phyloP scores from a whole-genome alignment of 768 basidiomycete species.

The Mycena filopes region DNA sequence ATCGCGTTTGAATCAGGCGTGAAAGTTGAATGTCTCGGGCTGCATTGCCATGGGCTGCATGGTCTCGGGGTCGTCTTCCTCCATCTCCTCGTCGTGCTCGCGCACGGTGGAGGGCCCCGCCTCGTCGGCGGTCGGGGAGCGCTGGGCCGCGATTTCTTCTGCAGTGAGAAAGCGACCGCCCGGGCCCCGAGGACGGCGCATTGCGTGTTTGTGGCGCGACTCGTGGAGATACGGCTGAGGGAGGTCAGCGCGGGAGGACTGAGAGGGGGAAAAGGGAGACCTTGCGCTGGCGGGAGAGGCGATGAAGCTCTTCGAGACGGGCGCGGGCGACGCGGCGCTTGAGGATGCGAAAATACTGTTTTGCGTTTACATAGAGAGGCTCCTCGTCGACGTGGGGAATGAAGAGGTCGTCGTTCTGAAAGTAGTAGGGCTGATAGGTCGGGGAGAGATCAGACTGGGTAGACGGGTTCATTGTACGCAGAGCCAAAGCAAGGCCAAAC shows the following conservation, averaged over 20 bases:
- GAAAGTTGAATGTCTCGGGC: constrained; percentile 40
- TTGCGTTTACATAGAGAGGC: constrained; percentile 98
- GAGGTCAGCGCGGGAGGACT: constrained; percentile 10
- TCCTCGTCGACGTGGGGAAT: constrained; percentile 83
- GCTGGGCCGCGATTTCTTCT: constrained; percentile 91
- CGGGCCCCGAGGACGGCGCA: constrained; percentile 95
- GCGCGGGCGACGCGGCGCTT: constrained; percentile 93
- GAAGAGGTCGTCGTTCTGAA: constrained; percentile 33
- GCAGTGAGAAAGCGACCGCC: constrained; percentile 98
- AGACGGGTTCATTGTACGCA: constrained; percentile 13
- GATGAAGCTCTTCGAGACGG: constrained; percentile 92
- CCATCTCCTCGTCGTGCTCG: constrained; percentile 53
- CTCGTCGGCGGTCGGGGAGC: constrained; percentile 51
- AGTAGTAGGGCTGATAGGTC: constrained; percentile 34
- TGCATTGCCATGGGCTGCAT: constrained; percentile 34
- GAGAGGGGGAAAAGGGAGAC: constrained; percentile 50
- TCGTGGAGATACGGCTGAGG: constrained; percentile 96
- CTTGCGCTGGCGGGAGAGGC: constrained; percentile 93
- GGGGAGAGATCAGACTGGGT: constrained; percentile 28
- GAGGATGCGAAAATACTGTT: constrained; percentile 98
- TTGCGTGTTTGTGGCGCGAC: constrained; percentile 97
- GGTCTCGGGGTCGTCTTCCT: constrained; percentile 50
- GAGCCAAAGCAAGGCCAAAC: no score
- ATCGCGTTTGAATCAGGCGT: constrained; percentile 40
- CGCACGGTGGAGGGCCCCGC: constrained; percentile 41